These are phyloP conservation scores for Malassezia pachydermatis DNA, from an alignment of 1,284 basidiomycete species.

Conservation along the genomic window DNA sequence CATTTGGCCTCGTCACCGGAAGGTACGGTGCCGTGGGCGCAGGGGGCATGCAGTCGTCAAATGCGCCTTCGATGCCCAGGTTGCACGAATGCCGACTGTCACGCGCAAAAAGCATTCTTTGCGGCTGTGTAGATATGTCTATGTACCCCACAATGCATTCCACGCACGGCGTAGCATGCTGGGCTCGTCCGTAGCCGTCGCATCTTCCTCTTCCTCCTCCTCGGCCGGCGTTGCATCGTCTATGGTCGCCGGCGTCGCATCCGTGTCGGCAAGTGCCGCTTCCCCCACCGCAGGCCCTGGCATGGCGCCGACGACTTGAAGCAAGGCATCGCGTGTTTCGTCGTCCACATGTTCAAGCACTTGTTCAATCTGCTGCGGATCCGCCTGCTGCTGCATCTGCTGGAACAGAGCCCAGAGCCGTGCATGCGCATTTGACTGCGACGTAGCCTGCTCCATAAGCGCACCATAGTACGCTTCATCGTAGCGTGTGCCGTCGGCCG, in stretches of 20 bases:
- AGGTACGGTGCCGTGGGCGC: constrained; percentile 31
- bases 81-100: constrained; percentile 79
- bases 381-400: constrained; percentile 9
- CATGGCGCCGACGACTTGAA: not conserved
- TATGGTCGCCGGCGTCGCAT: not conserved
- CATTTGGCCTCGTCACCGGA: constrained; percentile 55
- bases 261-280: not conserved
- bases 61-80: constrained; percentile 81
- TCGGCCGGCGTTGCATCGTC: not conserved
- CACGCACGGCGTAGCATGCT: constrained; percentile 12
- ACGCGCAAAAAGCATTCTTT: constrained; percentile 79
- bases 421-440: not conserved
- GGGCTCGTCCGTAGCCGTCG: not conserved
- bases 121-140: not conserved
- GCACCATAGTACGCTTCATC: constrained; percentile 39
- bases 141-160: constrained; percentile 14
- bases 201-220: not conserved
- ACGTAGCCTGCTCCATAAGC: constrained; percentile 17
- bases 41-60: constrained; percentile 60
- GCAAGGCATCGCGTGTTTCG: constrained; percentile 21
- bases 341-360: constrained; percentile 35
- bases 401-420: constrained; percentile 3
- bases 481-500: constrained; percentile 25
- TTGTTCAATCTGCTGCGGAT: constrained; percentile 14
- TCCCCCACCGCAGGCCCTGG: not conserved